Evolutionary conservation across 768 basidiomycete genomes (phyloP).

Genomic region (Boletus reticuloceps): DNA sequence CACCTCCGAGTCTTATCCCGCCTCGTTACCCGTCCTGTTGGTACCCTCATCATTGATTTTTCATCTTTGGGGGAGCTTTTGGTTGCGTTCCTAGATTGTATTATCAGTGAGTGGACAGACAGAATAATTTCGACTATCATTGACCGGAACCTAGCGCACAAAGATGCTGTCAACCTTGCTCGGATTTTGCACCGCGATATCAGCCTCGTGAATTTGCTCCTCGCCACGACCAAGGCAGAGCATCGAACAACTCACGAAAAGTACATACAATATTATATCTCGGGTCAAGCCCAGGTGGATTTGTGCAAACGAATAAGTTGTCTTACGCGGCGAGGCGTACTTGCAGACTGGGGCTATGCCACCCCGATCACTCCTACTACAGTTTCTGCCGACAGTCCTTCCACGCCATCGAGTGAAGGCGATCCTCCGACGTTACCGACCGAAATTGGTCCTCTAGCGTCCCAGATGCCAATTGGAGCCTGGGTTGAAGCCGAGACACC

Average conservation of each 20-base stretch:
- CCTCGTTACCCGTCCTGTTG: not conserved
- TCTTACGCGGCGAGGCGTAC: not conserved
- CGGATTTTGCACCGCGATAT: not conserved
- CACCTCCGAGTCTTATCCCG: not conserved
- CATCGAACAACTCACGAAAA: too few relatives aligned
- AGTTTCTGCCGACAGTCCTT: too few relatives aligned
- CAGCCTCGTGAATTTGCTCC: not conserved
- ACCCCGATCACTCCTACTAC: too few relatives aligned
- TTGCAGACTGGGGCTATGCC: not conserved
- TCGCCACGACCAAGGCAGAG: not conserved
- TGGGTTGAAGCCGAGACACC: not conserved
- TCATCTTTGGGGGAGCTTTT: not conserved
- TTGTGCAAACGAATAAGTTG: not conserved
- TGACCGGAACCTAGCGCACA: not conserved
- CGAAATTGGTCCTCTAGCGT: too few relatives aligned
- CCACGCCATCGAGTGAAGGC: not conserved
- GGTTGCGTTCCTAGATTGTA: not conserved
- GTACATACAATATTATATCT: too few relatives aligned
- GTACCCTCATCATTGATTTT: not conserved
- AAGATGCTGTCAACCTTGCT: not conserved
- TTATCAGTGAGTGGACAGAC: not conserved
- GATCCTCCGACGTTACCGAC: too few relatives aligned
- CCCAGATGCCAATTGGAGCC: too few relatives aligned
- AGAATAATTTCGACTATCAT: too few relatives aligned
- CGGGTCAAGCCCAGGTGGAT: too few relatives aligned